Evolutionary conservation across 108 stramenopile species (phyloP).

Genomic region (Mayamaea pseudoterrestris): DNA sequence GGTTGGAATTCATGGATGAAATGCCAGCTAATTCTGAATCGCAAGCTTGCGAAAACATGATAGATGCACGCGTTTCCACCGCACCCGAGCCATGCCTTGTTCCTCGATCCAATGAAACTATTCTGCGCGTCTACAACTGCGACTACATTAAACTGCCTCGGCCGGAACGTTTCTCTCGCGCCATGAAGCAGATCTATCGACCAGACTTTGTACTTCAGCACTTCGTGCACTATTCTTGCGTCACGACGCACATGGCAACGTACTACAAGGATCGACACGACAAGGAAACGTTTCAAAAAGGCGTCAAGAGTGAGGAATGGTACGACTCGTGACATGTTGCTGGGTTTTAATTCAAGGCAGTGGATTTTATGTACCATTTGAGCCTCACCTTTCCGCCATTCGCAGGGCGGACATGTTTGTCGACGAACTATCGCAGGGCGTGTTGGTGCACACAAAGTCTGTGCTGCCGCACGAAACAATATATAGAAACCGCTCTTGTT

Average conservation of each 20-base stretch:
- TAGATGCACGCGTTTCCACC: neutral
- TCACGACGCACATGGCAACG: constrained; percentile 21
- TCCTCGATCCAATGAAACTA: constrained; percentile 22
- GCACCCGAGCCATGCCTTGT: constrained; percentile 10
- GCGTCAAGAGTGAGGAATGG: neutral
- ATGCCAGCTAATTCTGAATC: too few relatives aligned
- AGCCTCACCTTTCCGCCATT: neutral
- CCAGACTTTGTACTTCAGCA: constrained; percentile 57
- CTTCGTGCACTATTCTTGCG: constrained; percentile 73
- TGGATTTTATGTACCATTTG: neutral
- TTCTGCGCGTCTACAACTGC: constrained; percentile 63
- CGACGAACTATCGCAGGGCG: constrained; percentile 10
- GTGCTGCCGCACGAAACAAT: constrained; percentile 42
- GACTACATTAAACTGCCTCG: constrained; percentile 48
- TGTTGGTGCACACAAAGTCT: constrained; percentile 12
- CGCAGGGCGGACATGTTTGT: constrained; percentile 11
- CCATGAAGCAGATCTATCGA: constrained; percentile 75
- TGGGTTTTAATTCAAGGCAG: too few relatives aligned
- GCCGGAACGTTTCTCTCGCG: constrained; percentile 42
- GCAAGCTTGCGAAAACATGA: constrained; percentile 1
- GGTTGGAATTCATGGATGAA: constrained; percentile 25
- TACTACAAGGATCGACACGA: constrained; percentile 1
- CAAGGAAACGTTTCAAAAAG: neutral
- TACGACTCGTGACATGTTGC: neutral
- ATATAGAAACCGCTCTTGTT: constrained; percentile 25